Evolutionary conservation across 495 filamentous ascomycete species (phyloP).

Genomic region (Pyrenula aspistea): DNA sequence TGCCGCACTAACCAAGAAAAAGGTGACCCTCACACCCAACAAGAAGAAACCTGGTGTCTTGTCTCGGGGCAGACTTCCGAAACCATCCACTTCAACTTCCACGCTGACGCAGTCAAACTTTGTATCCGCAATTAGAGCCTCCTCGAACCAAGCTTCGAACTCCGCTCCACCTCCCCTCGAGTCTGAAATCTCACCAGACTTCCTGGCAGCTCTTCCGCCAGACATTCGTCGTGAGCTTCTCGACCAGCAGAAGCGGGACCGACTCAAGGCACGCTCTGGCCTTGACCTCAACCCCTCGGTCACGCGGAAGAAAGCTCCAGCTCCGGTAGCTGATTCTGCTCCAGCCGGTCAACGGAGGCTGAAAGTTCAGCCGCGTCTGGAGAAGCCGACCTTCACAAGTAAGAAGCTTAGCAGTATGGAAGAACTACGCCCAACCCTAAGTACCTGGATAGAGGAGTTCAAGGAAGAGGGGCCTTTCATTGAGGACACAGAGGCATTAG

Average conservation of each 20-base stretch:
- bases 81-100: slow-evolving; percentile 19
- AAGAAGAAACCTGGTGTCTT: slow-evolving; percentile 42
- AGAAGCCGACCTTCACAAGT: slow-evolving; percentile 54
- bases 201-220: slow-evolving; percentile 70
- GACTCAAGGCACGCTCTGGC: slow-evolving; percentile 31
- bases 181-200: slow-evolving; percentile 49
- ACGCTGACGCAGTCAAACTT: slow-evolving; percentile 58
- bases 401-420: slow-evolving; percentile 37
- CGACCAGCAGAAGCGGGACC: slow-evolving; percentile 51
- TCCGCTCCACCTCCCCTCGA: slow-evolving; percentile 13
- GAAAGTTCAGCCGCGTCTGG: slow-evolving; percentile 35
- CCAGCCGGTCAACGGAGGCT: slow-evolving; percentile 25
- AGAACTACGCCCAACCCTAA: slow-evolving; percentile 50
- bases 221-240: slow-evolving; percentile 70
- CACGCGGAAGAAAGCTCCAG: slow-evolving; percentile 3
- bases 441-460: slow-evolving; percentile 57
- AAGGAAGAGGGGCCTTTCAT: slow-evolving; percentile 55
- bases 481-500: slow-evolving; percentile 64
- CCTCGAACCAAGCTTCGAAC: slow-evolving; percentile 1
- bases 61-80: slow-evolving; percentile 35
- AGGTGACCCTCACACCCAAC: slow-evolving; percentile 34
- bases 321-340: slow-evolving; percentile 6
- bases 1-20: slow-evolving; percentile 24
- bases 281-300: slow-evolving; percentile 14
- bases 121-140: slow-evolving; percentile 19